Conservation (phyloP, 2,329 filamentous ascomycete genomes). For the Aspergillus fructus region DNA sequence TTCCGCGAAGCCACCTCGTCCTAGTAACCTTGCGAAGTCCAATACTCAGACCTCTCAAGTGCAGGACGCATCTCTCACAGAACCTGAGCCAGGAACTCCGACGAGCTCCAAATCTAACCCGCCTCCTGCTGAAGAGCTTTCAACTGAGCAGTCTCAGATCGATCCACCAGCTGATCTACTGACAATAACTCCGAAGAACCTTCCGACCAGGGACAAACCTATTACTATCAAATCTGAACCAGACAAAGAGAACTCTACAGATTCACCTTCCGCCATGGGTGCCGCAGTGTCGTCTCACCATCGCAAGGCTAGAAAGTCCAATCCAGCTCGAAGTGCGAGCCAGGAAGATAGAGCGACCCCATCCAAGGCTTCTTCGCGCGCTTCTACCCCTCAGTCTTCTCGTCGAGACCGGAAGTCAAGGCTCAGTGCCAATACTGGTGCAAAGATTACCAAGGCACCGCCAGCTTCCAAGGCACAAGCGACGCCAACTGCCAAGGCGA, state of each 20-base stretch:
- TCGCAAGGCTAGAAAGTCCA: conserved; percentile 19
- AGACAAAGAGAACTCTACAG: conserved; percentile 1
- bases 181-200: conserved; percentile 11
- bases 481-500: neutral
- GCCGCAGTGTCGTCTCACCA: neutral
- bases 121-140: conserved; percentile 1
- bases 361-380: conserved; percentile 7
- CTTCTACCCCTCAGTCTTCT: conserved; percentile 12
- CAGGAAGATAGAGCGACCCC: conserved; percentile 5
- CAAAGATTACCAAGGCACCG: conserved; percentile 8
- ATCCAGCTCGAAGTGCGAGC: conserved; percentile 15
- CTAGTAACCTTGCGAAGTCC: conserved; percentile 7
- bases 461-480: neutral
- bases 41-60: conserved; percentile 6
- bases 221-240: conserved; percentile 10
- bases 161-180: conserved; percentile 7
- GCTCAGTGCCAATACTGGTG: neutral
- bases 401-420: conserved; percentile 15
- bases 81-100: neutral
- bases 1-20: conserved; percentile 9
- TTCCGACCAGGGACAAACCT: conserved; percentile 13
- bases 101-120: conserved; percentile 10
- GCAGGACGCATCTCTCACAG: neutral
- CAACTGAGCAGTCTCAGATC: neutral
- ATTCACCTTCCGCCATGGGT: conserved; percentile 6